Percentiles rank a stretch among this genome's conserved stretches.
Conservation (phyloP, 257 asterid species). For the Nyctanthes arbortristis region DNA sequence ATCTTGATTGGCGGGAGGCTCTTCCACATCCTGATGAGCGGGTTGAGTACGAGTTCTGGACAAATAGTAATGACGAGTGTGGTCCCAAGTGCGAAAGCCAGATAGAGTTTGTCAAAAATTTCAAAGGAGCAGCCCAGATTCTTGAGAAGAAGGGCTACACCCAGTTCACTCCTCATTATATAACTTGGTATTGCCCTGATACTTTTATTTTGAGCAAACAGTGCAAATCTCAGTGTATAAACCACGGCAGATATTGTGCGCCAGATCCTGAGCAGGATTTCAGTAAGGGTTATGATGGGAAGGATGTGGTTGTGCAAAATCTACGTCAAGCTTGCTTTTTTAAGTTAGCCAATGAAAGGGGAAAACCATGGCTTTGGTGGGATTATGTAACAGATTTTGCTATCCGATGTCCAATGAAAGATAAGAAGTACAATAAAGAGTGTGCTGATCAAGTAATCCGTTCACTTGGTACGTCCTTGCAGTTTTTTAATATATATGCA, state of each 20-base stretch:
- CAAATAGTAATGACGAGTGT: slow-evolving; percentile 71
- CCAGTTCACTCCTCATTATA: slow-evolving; percentile 58
- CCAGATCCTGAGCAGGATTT: slow-evolving; percentile 83
- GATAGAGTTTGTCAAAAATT: slow-evolving; percentile 52
- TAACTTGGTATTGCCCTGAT: slow-evolving; percentile 73
- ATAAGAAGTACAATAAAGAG: slow-evolving; percentile 56
- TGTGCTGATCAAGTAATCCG: slow-evolving; percentile 62
- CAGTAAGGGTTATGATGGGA: slow-evolving; percentile 63
- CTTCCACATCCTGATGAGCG: slow-evolving; percentile 83
- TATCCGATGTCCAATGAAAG: slow-evolving; percentile 68
- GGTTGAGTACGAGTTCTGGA: slow-evolving; percentile 76
- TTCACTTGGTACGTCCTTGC: slow-evolving; percentile 64
- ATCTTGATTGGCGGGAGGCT: slow-evolving; percentile 75
- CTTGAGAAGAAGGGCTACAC: slow-evolving; percentile 71
- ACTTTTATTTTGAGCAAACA: slow-evolving; percentile 69
- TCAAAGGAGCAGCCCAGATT: slow-evolving; percentile 74
- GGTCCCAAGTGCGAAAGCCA: slow-evolving; percentile 74
- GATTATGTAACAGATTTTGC: slow-evolving; percentile 75
- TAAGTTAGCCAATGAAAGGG: slow-evolving; percentile 58
- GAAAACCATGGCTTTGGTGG: slow-evolving; percentile 87
- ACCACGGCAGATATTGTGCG: slow-evolving; percentile 70
- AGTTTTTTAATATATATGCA: background rate
- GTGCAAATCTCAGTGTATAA: slow-evolving; percentile 74
- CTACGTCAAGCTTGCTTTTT: slow-evolving; percentile 68
- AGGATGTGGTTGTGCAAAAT: slow-evolving; percentile 71